Evolutionary conservation across 768 basidiomycete genomes (phyloP), one percentile per base, ranked within the genome.

Genomic region (Peribolospora baueri): DNA sequence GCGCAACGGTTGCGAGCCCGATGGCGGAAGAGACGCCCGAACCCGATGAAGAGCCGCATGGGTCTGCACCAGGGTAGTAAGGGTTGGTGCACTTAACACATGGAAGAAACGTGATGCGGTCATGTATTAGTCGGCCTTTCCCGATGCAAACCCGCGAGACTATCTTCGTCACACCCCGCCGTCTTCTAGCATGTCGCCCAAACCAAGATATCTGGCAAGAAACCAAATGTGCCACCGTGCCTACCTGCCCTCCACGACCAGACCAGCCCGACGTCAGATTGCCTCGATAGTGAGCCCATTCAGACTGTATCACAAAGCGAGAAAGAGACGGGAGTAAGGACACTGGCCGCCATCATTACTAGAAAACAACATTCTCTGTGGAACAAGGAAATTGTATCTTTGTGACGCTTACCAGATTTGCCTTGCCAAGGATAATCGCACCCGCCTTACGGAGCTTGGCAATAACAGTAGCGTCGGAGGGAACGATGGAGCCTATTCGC

Each of bases 41-140:
- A 2, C 78, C 78, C 5, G 75, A 73, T 0, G 75, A 76, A 1
- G 75, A 77, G 1, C 77, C 76, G 56, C 73, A 76, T 3, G 77
- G 75, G 58, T 76, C 73, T 3, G 69, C 73, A 9, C 69, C 69
- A 0, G 73, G 72, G 55, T 68, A 75, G 60, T 74, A 77, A 9
- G 75, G 71, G 55, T 69, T 72, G 3, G 69, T 73, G 48, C 66
- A 64, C 64, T 25, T 25, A 25, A 25, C 25, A 25, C 25, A 25
- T 25, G 1, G 25, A 25, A 25, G 25, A 25, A 25, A 25, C 25
- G 25, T 25, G 25, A 25, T 25, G 25, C 25, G 25, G 1, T 25
- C 25, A 25, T 25, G 25, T 25, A 25, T 25, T 25, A 25, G 25
- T 25, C 25, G 25, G 25, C 25, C 25, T 25, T 25, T 25, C 25